Evolutionary conservation across 768 basidiomycete genomes (phyloP), one percentile per base, ranked within the genome.

Genomic region (Mycena crocata): DNA sequence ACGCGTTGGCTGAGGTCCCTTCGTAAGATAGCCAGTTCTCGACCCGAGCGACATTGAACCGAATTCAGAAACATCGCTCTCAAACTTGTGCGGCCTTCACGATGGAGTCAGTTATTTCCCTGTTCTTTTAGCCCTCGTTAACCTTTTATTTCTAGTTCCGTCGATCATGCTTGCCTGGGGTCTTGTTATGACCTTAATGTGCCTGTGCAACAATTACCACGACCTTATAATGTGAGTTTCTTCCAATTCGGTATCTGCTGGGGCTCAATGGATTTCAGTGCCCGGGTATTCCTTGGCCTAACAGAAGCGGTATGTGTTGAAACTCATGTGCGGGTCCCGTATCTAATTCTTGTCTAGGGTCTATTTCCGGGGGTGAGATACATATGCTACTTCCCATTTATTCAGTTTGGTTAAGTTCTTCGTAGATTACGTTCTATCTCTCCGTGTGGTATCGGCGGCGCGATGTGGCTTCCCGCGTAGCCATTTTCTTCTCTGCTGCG

Each of bases 381-480:
- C 26, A n/a, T 26, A n/a, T n/a, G n/a, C n/a, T n/a, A n/a, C 5
- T 6, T 6, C 9, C 14, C 21, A 39, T 39, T 5, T 30, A 35
- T 35, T 28, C 35, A 45, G 26, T 48, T 10, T 42, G 35, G 15
- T 35, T 8, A 49, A 31, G 30, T 15, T 3, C n/a, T n/a, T n/a
- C 26, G 2, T 32, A 81, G 81, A 75, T 82, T 52, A 79, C 79
- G 0, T 83, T 81, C 64, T 82, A 86, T 75, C 68, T 89, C 46
- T 87, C 86, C 14, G 74, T 87, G 52, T 90, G 89, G 89, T 87
- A 92, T 72, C 83, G 87, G 13, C 80, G 85, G 37, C 78, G 79
- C 57, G 89, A 91, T 71, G 84, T 89, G 46, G 88, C 86, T 21
- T 21, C 62, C 7, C 39, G 62, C 30, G 23, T 59, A 2, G 55